Evolutionary conservation across 2,329 filamentous ascomycete species (phyloP).

Genomic region (Botrytis fragariae): DNA sequence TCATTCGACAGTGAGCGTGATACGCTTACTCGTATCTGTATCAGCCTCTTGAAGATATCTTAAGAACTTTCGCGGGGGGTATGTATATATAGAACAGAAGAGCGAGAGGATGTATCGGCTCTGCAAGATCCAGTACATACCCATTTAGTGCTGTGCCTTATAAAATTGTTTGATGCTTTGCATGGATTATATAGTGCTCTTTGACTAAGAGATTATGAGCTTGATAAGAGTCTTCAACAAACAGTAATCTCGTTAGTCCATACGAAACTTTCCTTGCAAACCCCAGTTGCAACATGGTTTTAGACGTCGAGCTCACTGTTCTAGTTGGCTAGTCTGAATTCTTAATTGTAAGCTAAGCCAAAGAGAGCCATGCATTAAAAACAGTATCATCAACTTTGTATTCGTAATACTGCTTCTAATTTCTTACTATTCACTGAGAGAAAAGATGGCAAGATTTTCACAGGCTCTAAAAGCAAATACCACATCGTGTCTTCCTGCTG

Average conservation of each 20-base stretch:
- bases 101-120: background rate
- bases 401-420: background rate
- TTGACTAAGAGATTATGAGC: background rate
- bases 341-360: background rate
- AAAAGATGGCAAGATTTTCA: too few relatives aligned
- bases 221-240: rapidly evolving
- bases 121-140: background rate
- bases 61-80: background rate
- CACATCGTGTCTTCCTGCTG: background rate
- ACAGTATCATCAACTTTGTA: background rate
- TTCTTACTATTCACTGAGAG: background rate
- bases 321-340: background rate
- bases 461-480: too few relatives aligned
- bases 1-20: background rate
- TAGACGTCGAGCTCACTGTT: background rate
- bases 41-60: background rate
- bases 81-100: background rate
- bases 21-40: background rate
- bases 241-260: rapidly evolving
- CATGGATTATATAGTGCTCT: background rate
- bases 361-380: background rate
- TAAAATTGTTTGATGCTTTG: background rate
- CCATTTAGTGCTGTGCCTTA: background rate
- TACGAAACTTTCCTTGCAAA: too few relatives aligned
- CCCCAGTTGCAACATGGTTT: too few relatives aligned